A percentile compares a stretch with the other conserved stretches of the same genome.
phyloP scores from a whole-genome alignment of 306 rosid genomes.

The Ochetophila trinervis region DNA sequence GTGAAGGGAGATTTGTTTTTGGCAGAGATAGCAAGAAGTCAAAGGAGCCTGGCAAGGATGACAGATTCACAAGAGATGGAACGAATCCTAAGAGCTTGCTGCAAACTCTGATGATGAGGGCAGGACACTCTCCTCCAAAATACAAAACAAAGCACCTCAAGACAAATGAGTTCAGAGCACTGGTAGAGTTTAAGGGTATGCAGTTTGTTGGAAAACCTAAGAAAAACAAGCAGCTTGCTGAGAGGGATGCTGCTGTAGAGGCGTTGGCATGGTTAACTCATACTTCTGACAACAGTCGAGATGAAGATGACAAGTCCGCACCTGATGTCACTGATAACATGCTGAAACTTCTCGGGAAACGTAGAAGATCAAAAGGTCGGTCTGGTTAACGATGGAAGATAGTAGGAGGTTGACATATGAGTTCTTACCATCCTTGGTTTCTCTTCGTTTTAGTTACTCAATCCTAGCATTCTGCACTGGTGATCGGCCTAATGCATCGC shows the following conservation, averaged over 20 bases:
- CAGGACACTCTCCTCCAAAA: slow-evolving; percentile 93
- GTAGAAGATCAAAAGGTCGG: slow-evolving; percentile 67
- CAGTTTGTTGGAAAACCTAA: slow-evolving; percentile 93
- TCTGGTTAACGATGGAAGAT: slow-evolving; percentile 27
- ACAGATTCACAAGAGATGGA: slow-evolving; percentile 78
- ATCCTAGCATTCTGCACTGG: neutral
- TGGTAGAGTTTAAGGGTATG: slow-evolving; percentile 97
- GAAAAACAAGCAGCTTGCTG: slow-evolving; percentile 94
- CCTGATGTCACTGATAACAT: slow-evolving; percentile 91
- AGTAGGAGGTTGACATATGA: neutral
- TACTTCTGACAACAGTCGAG: slow-evolving; percentile 58
- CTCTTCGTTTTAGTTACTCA: neutral
- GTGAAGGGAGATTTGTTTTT: slow-evolving; percentile 95
- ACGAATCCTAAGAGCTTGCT: slow-evolving; percentile 88
- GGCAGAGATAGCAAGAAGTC: slow-evolving; percentile 81
- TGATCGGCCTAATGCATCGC: neutral
- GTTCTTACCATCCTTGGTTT: neutral
- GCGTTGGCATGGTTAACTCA: slow-evolving; percentile 98
- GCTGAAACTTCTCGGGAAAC: slow-evolving; percentile 85
- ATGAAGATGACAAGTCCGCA: slow-evolving; percentile 50
- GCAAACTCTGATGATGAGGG: slow-evolving; percentile 90
- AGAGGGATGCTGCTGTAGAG: slow-evolving; percentile 93
- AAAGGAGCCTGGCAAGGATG: slow-evolving; percentile 42
- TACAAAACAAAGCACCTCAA: slow-evolving; percentile 94
- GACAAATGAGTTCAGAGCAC: slow-evolving; percentile 89